Conservation (phyloP, 108 stramenopile genomes). For the Aurantiochytrium sp. region DNA sequence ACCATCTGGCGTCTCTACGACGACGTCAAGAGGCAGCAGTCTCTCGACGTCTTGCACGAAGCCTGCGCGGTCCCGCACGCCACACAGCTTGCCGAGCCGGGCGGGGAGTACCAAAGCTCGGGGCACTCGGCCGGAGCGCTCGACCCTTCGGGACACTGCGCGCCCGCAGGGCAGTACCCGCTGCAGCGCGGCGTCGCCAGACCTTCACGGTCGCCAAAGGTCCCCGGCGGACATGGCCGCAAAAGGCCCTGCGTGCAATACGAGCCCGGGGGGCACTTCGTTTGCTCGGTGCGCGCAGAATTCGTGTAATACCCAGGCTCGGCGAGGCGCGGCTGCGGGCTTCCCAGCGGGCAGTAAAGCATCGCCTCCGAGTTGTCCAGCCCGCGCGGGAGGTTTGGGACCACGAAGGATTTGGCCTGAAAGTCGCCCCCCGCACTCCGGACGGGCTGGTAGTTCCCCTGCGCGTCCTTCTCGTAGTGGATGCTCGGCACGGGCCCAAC, state of each 20-base stretch:
- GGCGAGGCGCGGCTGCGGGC: not conserved
- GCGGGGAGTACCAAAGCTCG: conserved; percentile 39
- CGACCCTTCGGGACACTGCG: conserved; percentile 41
- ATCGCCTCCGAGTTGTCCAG: not conserved
- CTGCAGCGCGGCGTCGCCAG: conserved; percentile 28
- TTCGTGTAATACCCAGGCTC: conserved; percentile 1
- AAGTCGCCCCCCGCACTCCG: not conserved
- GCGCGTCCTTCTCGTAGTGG: not conserved
- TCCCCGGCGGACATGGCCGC: conserved; percentile 36
- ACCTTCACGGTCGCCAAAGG: conserved; percentile 30
- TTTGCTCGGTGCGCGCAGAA: not conserved
- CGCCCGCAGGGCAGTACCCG: conserved; percentile 39
- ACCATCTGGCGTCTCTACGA: too few species aligned
- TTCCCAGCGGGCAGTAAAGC: not conserved
- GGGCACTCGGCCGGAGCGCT: conserved; percentile 34
- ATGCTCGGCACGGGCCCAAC: not conserved
- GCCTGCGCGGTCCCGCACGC: conserved; percentile 17
- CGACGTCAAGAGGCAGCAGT: not conserved
- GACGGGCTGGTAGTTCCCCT: not conserved
- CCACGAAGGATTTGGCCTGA: not conserved
- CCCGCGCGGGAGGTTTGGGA: not conserved
- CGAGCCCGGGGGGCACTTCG: conserved; percentile 38
- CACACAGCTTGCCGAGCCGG: conserved; percentile 38
- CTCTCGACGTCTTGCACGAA: not conserved
- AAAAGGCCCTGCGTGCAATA: conserved; percentile 38